Conservation (phyloP, 2,329 filamentous ascomycete genomes). For the Ceratocystis lukuohia region DNA sequence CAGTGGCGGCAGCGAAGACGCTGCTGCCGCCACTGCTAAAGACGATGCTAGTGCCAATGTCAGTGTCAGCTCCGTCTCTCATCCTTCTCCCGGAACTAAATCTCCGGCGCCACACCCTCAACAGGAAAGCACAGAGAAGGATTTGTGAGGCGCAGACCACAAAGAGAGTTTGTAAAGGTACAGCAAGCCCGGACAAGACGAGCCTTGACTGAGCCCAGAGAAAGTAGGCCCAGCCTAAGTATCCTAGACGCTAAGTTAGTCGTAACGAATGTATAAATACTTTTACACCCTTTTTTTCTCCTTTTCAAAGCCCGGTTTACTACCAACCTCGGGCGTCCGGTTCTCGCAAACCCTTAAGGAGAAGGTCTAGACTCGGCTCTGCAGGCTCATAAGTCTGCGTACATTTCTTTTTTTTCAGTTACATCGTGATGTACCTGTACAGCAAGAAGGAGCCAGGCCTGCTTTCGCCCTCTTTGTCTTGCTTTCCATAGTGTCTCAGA, state of each 20-base stretch:
- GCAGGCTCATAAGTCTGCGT: too few species aligned
- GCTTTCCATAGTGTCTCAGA: not conserved
- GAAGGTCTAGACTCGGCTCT: too few species aligned
- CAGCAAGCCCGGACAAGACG: too few species aligned
- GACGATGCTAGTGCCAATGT: not conserved
- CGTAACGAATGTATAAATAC: not conserved
- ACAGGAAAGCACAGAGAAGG: not conserved
- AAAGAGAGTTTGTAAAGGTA: too few species aligned
- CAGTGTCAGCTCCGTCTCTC: not conserved
- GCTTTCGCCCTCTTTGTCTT: not conserved
- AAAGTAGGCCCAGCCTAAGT: too few species aligned
- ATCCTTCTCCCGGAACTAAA: constrained; percentile 4
- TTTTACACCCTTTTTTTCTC: not conserved
- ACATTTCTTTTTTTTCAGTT: not conserved
- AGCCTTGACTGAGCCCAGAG: too few species aligned
- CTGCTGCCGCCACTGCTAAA: not conserved
- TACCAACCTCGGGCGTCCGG: too few species aligned
- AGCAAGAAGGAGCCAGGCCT: not conserved
- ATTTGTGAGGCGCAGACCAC: not conserved
- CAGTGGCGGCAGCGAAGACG: not conserved
- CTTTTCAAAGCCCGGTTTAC: not conserved
- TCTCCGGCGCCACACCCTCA: not conserved
- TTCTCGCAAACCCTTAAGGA: too few species aligned
- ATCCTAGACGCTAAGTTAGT: not conserved
- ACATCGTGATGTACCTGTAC: not conserved